A percentile compares a stretch with the other conserved stretches of the same genome.
Conservation (phyloP, 2,329 filamentous ascomycete species). For the Geosmithia morbida region DNA sequence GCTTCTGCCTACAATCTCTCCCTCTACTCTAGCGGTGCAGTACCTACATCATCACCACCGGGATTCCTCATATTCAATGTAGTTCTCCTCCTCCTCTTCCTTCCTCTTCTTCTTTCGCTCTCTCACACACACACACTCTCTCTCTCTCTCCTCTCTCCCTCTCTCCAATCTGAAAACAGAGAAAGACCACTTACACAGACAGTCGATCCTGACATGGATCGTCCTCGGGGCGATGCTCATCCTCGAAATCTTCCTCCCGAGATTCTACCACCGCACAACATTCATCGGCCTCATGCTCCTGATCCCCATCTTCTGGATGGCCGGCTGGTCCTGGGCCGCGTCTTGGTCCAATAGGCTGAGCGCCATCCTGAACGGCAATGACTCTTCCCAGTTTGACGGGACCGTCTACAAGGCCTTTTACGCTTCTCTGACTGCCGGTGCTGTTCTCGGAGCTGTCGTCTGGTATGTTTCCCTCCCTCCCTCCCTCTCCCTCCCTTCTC, state of each 20-base stretch:
- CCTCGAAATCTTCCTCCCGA: slow-evolving; percentile 19
- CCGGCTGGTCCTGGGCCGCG: slow-evolving; percentile 25
- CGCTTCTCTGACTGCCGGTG: slow-evolving; percentile 14
- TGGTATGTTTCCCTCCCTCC: background rate
- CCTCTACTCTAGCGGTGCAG: slow-evolving; percentile 12
- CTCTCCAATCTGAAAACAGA: slow-evolving; percentile 1
- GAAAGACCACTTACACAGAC: background rate
- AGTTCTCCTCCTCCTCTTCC: slow-evolving; percentile 8
- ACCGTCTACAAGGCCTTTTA: slow-evolving; percentile 4
- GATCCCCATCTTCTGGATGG: slow-evolving; percentile 27
- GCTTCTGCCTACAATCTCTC: slow-evolving; percentile 24
- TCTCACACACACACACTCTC: too few species aligned
- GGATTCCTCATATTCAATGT: slow-evolving; percentile 33
- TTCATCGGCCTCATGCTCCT: slow-evolving; percentile 20
- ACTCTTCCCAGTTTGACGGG: background rate
- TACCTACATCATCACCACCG: slow-evolving; percentile 10
- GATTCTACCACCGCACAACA: slow-evolving; percentile 21
- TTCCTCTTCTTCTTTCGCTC: background rate
- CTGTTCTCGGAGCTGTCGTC: slow-evolving; percentile 17
- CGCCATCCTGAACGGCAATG: too few species aligned
- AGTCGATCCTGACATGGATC: slow-evolving; percentile 26
- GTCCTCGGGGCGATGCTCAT: slow-evolving; percentile 21
- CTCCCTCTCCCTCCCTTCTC: too few species aligned
- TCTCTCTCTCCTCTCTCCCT: background rate
- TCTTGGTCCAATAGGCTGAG: background rate